Evolutionary conservation across 2,329 filamentous ascomycete genomes (phyloP), one percentile per base, ranked within the genome.

Genomic region (Phaeoacremonium minimum): DNA sequence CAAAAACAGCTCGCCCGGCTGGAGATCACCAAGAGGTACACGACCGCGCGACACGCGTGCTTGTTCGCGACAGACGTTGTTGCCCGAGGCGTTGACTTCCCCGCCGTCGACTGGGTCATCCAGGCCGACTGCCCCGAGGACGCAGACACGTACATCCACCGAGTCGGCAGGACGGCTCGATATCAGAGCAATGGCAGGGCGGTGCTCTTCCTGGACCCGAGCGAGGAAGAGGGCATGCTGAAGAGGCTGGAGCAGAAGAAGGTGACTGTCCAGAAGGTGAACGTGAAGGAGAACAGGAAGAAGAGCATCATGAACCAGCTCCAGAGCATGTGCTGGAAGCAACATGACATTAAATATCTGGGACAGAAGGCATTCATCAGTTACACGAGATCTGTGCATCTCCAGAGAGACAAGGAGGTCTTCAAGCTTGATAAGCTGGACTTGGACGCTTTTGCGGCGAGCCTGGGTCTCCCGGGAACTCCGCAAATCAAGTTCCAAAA

Each of bases 21-120:
- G 16, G 90, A 96, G 42, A 93, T 95, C 28, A 95, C 90, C 0
- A 76, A 77, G 5, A 83, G 85, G 35, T 98, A 96, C 58, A 82
- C 86, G 0, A 71, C 81, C 1, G 79, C 90, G 2, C 88, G 93
- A 53, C 74, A 87, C 38, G 84, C 87, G 1, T 96, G 93, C 55
- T 73, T 98, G 0, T 95, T 98, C 56, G 88, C 93, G 2, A 98
- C 93, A 0, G 93, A 98, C 55, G 88, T 98, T 6, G 89, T 94
- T 4, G 93, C 93, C 0, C 78, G 93, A 59, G 93, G 93, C 45
- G 76, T 98, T 11, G 93, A 98, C 59, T 97, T 98, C 55, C 93
- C 93, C 0, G 84, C 89, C 4, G 93, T 98, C 0, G 93, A 98
- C 58, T 98, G 93, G 85, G 93, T 98, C 5, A 88, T 98, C n/a